These are phyloP conservation scores for Phanerodontia chrysosporium DNA, from an alignment of 768 basidiomycete species.

Conservation along the genomic window DNA sequence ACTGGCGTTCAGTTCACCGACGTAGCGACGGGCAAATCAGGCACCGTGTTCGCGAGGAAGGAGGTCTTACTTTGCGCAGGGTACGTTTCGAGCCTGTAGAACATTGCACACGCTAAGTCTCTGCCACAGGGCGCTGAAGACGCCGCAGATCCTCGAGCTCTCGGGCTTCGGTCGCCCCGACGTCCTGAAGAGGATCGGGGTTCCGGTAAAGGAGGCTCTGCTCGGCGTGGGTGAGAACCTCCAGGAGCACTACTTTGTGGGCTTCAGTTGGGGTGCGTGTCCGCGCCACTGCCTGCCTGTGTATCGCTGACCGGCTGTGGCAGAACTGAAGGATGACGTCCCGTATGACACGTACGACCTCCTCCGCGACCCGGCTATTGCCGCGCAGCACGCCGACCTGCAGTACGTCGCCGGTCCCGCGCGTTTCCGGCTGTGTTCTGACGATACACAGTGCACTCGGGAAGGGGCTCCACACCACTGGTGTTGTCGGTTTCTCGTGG, in stretches of 20 bases:
- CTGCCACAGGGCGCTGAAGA: constrained; percentile 34
- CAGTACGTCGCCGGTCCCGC: background rate
- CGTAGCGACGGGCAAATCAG: background rate
- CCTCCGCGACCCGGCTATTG: constrained; percentile 8
- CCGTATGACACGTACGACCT: constrained; percentile 11
- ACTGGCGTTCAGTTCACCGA: constrained; percentile 9
- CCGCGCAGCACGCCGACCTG: constrained; percentile 7
- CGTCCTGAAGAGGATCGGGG: constrained; percentile 29
- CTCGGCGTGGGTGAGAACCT: constrained; percentile 46
- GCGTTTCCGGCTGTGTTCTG: background rate
- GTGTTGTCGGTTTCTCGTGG: constrained; percentile 9
- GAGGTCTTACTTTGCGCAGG: constrained; percentile 12
- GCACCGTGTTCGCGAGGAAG: constrained; percentile 3
- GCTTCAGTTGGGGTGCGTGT: constrained; percentile 20
- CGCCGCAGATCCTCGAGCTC: constrained; percentile 45
- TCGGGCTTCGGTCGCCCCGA: constrained; percentile 42
- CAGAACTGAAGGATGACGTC: constrained; percentile 15
- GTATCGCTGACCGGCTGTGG: background rate
- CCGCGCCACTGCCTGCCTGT: background rate
- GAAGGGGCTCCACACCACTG: constrained; percentile 8
- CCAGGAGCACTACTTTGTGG: constrained; percentile 36
- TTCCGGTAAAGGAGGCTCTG: constrained; percentile 35
- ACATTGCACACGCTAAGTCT: background rate
- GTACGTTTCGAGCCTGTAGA: background rate
- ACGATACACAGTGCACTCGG: background rate